These are phyloP conservation scores for Pochonia chlamydosporia DNA, from an alignment of 2,329 filamentous ascomycete genomes.

Conservation along the genomic window DNA sequence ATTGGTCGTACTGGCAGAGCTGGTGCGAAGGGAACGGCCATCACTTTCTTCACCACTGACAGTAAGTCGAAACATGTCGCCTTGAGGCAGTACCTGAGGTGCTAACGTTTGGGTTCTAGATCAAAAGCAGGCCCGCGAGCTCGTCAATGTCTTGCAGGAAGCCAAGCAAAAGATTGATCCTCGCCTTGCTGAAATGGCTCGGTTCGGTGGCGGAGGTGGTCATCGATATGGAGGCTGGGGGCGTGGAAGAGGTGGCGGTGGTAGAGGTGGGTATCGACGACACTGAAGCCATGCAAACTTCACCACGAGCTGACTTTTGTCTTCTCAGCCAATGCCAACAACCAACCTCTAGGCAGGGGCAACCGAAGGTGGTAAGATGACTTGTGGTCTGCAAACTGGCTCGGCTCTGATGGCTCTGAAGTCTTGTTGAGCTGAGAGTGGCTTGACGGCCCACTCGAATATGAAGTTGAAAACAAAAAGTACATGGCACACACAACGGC, in stretches of 20 bases:
- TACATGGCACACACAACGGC: constrained; percentile 18
- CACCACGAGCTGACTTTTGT: constrained; percentile 29
- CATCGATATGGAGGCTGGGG: constrained; percentile 68
- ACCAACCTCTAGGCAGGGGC: constrained; percentile 40
- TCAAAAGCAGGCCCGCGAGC: constrained; percentile 92
- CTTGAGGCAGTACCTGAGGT: not conserved
- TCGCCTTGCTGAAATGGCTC: constrained; percentile 89
- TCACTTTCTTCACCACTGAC: constrained; percentile 98
- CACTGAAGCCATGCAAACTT: constrained; percentile 21
- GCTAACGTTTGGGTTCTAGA: constrained; percentile 41
- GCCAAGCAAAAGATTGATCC: constrained; percentile 98
- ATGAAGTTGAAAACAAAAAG: constrained; percentile 6
- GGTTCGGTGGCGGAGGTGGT: constrained; percentile 79
- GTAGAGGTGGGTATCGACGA: constrained; percentile 42
- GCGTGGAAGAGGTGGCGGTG: constrained; percentile 45
- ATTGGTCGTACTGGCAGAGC: constrained; percentile 95
- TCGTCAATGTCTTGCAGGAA: constrained; percentile 86
- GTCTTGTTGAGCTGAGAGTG: not conserved
- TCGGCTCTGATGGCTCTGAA: too few relatives aligned
- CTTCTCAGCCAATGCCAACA: constrained; percentile 41
- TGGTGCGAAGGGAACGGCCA: constrained; percentile 90
- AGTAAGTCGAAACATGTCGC: constrained; percentile 59
- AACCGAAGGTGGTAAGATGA: constrained; percentile 44
- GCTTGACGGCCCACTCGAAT: not conserved
- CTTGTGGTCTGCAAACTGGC: not conserved